Percentiles rank a stretch among this genome's conserved stretches.
These are phyloP conservation scores for Sporothrix pseudoabietina DNA, from an alignment of 2,329 filamentous ascomycete genomes.

Conservation along the genomic window DNA sequence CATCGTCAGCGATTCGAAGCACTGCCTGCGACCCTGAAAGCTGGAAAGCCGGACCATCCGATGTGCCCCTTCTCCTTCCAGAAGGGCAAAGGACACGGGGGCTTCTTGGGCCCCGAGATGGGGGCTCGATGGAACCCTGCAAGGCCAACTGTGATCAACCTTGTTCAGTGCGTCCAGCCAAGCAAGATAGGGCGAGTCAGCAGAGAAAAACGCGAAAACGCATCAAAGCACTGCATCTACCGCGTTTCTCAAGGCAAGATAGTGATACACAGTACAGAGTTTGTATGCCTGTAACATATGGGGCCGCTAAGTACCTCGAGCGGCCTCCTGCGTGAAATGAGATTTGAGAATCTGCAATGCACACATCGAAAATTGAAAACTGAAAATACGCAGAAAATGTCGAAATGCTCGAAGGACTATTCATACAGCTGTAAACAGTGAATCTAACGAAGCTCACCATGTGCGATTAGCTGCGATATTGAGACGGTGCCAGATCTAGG, in stretches of 20 bases:
- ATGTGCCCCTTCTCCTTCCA: neutral
- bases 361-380: neutral
- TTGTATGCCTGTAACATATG: neutral
- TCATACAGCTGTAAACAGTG: neutral
- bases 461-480: neutral
- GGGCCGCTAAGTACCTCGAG: neutral
- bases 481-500: neutral
- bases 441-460: neutral
- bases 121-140: constrained; percentile 14
- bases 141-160: neutral
- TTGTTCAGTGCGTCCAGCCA: constrained; percentile 12
- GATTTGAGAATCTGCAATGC: constrained; percentile 5
- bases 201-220: neutral
- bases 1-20: neutral
- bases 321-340: constrained; percentile 12
- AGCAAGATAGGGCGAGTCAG: constrained; percentile 15
- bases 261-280: neutral
- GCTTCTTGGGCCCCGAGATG: neutral
- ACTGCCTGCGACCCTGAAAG: neutral
- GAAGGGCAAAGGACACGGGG: neutral
- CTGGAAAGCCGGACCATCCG: constrained; percentile 24
- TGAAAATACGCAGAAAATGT: neutral
- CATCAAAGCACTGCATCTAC: neutral
- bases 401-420: neutral
- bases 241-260: neutral